Percentiles rank a stretch among this genome's conserved stretches.
phyloP scores from a whole-genome alignment of 2,329 filamentous ascomycete species.

The Colletotrichum aenigma region DNA sequence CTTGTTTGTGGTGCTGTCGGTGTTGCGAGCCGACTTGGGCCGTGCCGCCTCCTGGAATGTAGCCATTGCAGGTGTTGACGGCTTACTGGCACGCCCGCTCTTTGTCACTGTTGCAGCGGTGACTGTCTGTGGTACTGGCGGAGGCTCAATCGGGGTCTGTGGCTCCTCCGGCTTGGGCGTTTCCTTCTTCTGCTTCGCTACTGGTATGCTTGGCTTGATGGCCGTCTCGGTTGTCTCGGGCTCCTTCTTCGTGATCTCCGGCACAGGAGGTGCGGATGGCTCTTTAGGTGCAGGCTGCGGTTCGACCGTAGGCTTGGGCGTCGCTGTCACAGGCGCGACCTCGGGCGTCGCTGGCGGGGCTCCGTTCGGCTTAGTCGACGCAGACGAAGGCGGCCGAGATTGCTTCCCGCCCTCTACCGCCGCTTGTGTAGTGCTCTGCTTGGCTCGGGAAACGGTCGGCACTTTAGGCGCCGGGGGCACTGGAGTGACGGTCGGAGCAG shows the following conservation, averaged over 20 bases:
- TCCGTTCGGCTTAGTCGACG: slow-evolving; percentile 63
- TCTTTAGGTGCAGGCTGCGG: slow-evolving; percentile 29
- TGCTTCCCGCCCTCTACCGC: slow-evolving; percentile 55
- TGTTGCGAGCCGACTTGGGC: slow-evolving; percentile 57
- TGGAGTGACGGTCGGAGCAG: slow-evolving; percentile 51
- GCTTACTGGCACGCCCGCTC: slow-evolving; percentile 69
- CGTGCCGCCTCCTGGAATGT: slow-evolving; percentile 63
- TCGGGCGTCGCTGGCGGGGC: slow-evolving; percentile 44
- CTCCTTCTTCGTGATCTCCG: slow-evolving; percentile 24
- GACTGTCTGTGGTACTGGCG: slow-evolving; percentile 48
- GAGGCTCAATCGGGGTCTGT: slow-evolving; percentile 32
- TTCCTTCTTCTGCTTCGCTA: slow-evolving; percentile 47
- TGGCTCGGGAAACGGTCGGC: slow-evolving; percentile 69
- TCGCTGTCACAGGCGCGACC: slow-evolving; percentile 26
- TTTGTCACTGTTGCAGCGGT: slow-evolving; percentile 59
- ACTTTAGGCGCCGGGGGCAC: slow-evolving; percentile 5
- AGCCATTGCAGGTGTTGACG: slow-evolving; percentile 65
- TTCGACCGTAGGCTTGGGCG: slow-evolving; percentile 1
- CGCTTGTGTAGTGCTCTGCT: slow-evolving; percentile 76
- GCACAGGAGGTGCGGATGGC: slow-evolving; percentile 12
- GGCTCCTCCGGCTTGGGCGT: slow-evolving; percentile 38
- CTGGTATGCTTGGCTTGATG: slow-evolving; percentile 26
- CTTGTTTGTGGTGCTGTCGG: slow-evolving; percentile 51
- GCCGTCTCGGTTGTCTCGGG: slow-evolving; percentile 27
- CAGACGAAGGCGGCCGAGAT: slow-evolving; percentile 62